phyloP scores from a whole-genome alignment of 2,329 filamentous ascomycete species.

The Aspergillus sp. region DNA sequence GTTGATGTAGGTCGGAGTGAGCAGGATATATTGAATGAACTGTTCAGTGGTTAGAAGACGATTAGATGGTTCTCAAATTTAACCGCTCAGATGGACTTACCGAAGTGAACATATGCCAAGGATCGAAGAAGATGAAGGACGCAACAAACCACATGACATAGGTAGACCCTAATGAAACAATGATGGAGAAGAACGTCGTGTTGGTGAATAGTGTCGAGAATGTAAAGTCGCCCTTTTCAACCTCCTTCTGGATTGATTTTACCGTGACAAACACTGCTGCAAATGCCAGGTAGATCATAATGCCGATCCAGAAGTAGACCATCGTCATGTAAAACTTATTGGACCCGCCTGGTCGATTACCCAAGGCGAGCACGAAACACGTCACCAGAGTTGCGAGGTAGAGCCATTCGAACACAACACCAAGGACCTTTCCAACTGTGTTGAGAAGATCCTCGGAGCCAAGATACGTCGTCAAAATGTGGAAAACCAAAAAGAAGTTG shows the following conservation, averaged over 20 bases:
- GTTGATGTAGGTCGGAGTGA: slow-evolving; percentile 97
- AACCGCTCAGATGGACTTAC: slow-evolving; percentile 33
- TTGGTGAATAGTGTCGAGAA: slow-evolving; percentile 78
- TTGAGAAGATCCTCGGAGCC: slow-evolving; percentile 69
- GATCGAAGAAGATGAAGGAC: slow-evolving; percentile 92
- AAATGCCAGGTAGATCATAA: slow-evolving; percentile 95
- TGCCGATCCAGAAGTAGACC: slow-evolving; percentile 96
- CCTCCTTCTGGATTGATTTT: slow-evolving; percentile 72
- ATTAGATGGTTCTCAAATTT: too few relatives aligned
- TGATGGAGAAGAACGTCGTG: slow-evolving; percentile 85
- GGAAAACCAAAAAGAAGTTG: slow-evolving; percentile 99
- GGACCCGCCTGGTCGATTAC: slow-evolving; percentile 91
- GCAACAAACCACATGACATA: slow-evolving; percentile 91
- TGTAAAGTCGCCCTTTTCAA: slow-evolving; percentile 63
- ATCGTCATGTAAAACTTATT: slow-evolving; percentile 93
- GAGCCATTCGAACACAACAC: slow-evolving; percentile 92
- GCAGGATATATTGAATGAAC: slow-evolving; percentile 88
- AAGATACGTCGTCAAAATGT: slow-evolving; percentile 87
- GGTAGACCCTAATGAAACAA: slow-evolving; percentile 87
- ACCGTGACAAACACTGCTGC: slow-evolving; percentile 94
- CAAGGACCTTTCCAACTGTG: slow-evolving; percentile 73
- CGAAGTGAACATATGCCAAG: slow-evolving; percentile 98
- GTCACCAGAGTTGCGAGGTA: slow-evolving; percentile 90
- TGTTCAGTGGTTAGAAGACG: slow-evolving; percentile 29
- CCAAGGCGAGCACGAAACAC: slow-evolving; percentile 91